Evolutionary conservation across 2,329 filamentous ascomycete species (phyloP).

Genomic region (Talaromyces sp.): DNA sequence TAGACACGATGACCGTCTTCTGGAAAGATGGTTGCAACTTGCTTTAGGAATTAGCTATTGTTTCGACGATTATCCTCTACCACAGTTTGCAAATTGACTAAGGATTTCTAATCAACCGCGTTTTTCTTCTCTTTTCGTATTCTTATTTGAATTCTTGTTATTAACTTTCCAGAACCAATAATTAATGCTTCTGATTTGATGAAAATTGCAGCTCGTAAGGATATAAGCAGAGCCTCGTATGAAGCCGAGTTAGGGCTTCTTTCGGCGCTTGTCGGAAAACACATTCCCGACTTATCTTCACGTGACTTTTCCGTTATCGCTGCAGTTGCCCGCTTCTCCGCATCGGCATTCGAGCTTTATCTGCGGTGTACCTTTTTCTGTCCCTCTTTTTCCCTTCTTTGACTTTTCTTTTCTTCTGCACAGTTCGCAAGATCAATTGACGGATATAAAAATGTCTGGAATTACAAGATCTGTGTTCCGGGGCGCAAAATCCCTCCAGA

Average conservation of each 20-base stretch:
- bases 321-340: constrained; percentile 20
- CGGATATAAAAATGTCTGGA: constrained; percentile 12
- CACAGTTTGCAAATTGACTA: constrained; percentile 8
- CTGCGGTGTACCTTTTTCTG: constrained; percentile 5
- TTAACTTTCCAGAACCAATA: too few relatives aligned
- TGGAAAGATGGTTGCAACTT: neutral
- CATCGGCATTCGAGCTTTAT: constrained; percentile 15
- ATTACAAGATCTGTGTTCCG: constrained; percentile 9
- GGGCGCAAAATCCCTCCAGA: constrained; percentile 12
- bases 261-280: constrained; percentile 17
- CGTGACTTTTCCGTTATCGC: constrained; percentile 38
- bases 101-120: neutral
- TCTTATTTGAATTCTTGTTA: neutral
- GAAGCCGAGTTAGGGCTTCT: constrained; percentile 13
- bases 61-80: neutral
- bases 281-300: constrained; percentile 30
- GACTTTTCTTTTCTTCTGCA: neutral
- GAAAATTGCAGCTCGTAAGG: neutral
- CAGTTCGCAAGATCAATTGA: neutral
- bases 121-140: neutral
- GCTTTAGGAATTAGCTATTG: neutral
- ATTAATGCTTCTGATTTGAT: neutral
- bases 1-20: constrained; percentile 20
- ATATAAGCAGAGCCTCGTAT: neutral
- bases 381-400: neutral